These are phyloP conservation scores for Boletales sp. DNA, from an alignment of 768 basidiomycete genomes.

Conservation along the genomic window DNA sequence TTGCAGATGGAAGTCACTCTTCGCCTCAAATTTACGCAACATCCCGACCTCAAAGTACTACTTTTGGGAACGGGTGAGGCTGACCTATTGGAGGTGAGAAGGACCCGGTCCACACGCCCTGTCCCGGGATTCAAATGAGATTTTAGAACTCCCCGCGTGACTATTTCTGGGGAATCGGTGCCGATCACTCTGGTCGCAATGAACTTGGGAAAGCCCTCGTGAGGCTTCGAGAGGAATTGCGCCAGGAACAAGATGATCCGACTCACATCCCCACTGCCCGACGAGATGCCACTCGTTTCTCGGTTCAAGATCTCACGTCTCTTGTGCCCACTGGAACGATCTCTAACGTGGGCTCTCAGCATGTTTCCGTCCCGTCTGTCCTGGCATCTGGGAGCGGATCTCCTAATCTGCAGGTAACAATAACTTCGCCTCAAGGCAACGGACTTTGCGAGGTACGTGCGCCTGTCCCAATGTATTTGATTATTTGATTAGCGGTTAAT, in stretches of 20 bases:
- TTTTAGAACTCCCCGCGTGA: slow-evolving; percentile 69
- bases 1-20: slow-evolving; percentile 62
- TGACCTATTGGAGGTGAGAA: slow-evolving; percentile 61
- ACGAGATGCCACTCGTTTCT: slow-evolving; percentile 27
- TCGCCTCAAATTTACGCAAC: slow-evolving; percentile 70
- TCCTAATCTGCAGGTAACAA: background rate
- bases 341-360: slow-evolving; percentile 4
- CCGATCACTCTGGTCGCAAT: slow-evolving; percentile 63
- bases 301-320: slow-evolving; percentile 30
- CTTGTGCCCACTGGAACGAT: slow-evolving; percentile 9
- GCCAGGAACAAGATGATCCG: slow-evolving; percentile 29
- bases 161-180: slow-evolving; percentile 75
- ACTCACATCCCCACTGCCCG: slow-evolving; percentile 25
- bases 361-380: slow-evolving; percentile 2
- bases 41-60: slow-evolving; percentile 52
- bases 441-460: slow-evolving; percentile 29
- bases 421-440: slow-evolving; percentile 4
- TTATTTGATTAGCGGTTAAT: slow-evolving; percentile 21
- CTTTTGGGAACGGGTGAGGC: slow-evolving; percentile 64
- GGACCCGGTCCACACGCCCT: background rate
- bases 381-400: slow-evolving; percentile 1
- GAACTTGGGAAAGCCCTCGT: slow-evolving; percentile 71
- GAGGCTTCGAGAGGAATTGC: slow-evolving; percentile 55
- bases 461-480: background rate
- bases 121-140: background rate